A percentile compares a stretch with the other conserved stretches of the same genome.
Evolutionary conservation across 352 stramenopile genomes (phyloP).

Genomic region (Pythium graminicola): DNA sequence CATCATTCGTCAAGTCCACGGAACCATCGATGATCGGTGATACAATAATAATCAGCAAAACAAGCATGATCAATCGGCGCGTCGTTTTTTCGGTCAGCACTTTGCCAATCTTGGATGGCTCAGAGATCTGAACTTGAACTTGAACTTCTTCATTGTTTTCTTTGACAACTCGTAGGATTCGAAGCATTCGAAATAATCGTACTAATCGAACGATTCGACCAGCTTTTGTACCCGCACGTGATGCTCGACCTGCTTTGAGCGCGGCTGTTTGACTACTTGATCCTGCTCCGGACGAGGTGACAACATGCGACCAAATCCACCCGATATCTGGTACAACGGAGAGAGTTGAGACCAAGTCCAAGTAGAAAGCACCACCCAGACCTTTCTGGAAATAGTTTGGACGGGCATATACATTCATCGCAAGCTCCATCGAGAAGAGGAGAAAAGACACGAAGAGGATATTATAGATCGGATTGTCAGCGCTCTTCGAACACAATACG

Average conservation of each 20-base stretch:
- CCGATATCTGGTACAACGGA: conserved; percentile 90
- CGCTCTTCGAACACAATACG: conserved; percentile 58
- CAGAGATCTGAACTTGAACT: conserved; percentile 63
- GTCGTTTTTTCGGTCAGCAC: conserved; percentile 94
- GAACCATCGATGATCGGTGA: conserved; percentile 76
- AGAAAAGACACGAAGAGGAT: conserved; percentile 78
- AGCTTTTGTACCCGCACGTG: conserved; percentile 80
- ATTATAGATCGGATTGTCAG: conserved; percentile 63
- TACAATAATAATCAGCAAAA: conserved; percentile 83
- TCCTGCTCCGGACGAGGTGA: conserved; percentile 24
- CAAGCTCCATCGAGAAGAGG: conserved; percentile 66
- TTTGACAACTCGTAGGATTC: conserved; percentile 79
- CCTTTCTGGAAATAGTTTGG: conserved; percentile 75
- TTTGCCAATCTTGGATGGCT: conserved; percentile 92
- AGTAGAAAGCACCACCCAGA: conserved; percentile 85
- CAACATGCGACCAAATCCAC: conserved; percentile 71
- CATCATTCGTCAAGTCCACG: conserved; percentile 59
- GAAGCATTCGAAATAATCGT: conserved; percentile 87
- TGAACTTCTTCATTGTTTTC: conserved; percentile 60
- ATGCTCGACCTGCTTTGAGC: conserved; percentile 79
- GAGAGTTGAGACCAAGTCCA: conserved; percentile 91
- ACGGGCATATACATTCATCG: conserved; percentile 60
- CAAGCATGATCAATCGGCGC: conserved; percentile 86
- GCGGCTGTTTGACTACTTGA: conserved; percentile 47
- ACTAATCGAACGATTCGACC: conserved; percentile 89